Conservation (phyloP, 306 rosid species). For the Glycine soja region DNA sequence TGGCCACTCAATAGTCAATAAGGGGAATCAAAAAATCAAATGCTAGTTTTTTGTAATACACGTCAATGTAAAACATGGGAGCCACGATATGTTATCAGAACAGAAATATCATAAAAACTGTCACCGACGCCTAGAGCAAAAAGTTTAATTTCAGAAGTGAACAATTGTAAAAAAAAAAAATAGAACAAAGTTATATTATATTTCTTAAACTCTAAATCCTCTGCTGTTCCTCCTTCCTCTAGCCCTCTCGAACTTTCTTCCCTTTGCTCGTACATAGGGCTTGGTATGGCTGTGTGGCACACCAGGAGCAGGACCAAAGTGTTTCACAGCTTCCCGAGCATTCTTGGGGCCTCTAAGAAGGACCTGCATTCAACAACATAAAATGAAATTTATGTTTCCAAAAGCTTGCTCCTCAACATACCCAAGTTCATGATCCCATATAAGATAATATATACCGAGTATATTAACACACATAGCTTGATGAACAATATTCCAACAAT, state of each 20-base stretch:
- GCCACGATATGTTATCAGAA: not conserved
- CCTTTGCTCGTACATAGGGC: slow-evolving; percentile 77
- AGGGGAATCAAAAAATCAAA: not conserved
- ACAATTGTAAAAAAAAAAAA: not conserved
- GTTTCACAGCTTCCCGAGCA: slow-evolving; percentile 83
- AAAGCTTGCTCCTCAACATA: not conserved
- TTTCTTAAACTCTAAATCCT: slow-evolving; percentile 72
- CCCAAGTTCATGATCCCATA: not conserved
- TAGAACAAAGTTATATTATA: not conserved
- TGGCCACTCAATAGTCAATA: not conserved
- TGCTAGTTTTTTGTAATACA: not conserved
- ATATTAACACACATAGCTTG: not conserved
- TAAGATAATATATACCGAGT: not conserved
- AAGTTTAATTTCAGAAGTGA: not conserved
- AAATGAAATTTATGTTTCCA: not conserved
- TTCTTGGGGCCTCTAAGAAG: slow-evolving; percentile 86
- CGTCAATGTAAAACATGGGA: not conserved
- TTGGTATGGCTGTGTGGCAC: slow-evolving; percentile 87
- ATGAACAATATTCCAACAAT: not conserved
- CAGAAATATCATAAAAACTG: slow-evolving; percentile 29
- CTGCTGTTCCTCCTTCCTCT: slow-evolving; percentile 82
- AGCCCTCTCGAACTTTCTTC: slow-evolving; percentile 82
- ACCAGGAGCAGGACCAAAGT: slow-evolving; percentile 90
- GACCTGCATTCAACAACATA: slow-evolving; percentile 53
- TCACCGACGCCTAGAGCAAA: slow-evolving; percentile 15